Base-by-base conservation (phyloP, 306 rosid genomes). In the Inga leiocalycina region DNA sequence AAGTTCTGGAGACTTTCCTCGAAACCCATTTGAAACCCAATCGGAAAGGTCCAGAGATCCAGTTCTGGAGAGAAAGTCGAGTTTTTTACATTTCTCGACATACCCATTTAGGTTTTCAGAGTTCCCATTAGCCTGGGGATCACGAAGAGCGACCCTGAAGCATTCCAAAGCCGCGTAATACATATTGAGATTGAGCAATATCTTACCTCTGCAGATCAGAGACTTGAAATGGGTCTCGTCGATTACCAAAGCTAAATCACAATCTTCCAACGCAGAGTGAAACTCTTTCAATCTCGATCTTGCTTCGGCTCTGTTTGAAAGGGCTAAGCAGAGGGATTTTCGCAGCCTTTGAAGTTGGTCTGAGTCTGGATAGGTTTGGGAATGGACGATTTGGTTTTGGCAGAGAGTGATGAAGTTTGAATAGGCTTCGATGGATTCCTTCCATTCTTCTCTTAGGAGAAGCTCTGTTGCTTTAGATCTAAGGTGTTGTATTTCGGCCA, bases 391-490 rank as follows among this genome's bases (percentile, higher is more conserved):
- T 15, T 85, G 91, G 67, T 83, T 68, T 74, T 81, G 88, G 89
- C 95, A 90, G 78, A 89, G 87, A 16, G 71, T 52, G 84, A 93
- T 92, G 90, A 93, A 87, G 4, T 85, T 87, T 32, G 97, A 89
- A 80, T 92, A 95, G 10, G 89, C 83, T 0, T 77, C 48, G 24
- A 93, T 79, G 3, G 96, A 83, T 0, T 91, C 93, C 2, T 75
- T 83, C 97, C 98, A 95, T 88, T 95, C 97, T 87, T 93, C 98
- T 92, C 97, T 89, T 20, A 95, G 85, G 75, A 93, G 83, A 48
- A 91, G 91, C 79, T 95, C 97, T 6, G 94, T 82, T 84, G 98
- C 98, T 88, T 85, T 95, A 81, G 98, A 92, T 90, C 98, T 75
- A 32, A 95, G 92, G 19, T 80, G 84, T 62, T 93, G 98, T 87